Evolutionary conservation across 1,139 yeast species (phyloP), one percentile per base, ranked within the genome.

Genomic region (Candida sp.): DNA sequence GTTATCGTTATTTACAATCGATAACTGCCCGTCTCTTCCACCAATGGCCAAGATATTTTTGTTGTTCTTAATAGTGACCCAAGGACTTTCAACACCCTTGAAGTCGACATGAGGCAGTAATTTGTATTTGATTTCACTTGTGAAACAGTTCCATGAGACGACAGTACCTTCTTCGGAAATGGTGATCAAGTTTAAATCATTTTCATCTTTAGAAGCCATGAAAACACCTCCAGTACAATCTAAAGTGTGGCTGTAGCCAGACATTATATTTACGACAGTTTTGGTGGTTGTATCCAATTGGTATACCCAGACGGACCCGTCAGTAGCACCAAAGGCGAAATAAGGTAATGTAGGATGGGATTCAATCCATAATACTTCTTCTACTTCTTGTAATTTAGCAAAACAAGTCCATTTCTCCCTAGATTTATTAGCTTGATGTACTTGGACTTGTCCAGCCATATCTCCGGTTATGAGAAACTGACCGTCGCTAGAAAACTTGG

Each of bases 231-330:
- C 80, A 39, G 89, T 83, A 60, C 93, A 84, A 52, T 89, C 95
- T 52, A 78, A 69, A 48, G 87, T 82, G 66, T 88, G 97, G 30
- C 84, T 80, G 59, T 81, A 85, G 23, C 95, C 93, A 38, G 90
- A 81, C 79, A 90, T 84, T 38, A 89, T 67, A 60, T 84, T 88
- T 37, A 77, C 84, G 45, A 83, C 62, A n/a, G 76, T 64, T 43
- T 77, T 77, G 40, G 75, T 64, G 12, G 63, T 58, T 36, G 79
- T 79, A 51, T 81, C 84, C 39, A 90, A 76, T 56, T 85, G 87
- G 61, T 89, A 93, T 29, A 87, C 90, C 96, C 97, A 93, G 11
- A 91, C 96, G 0, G 96, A 84, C 2, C 99, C 98, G 62, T 91
- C 97, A 8, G 74, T 73, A 34, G 91, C 93, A 47, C 99, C 98